Conservation (phyloP, 768 basidiomycete genomes). For the Inosperma sp. region DNA sequence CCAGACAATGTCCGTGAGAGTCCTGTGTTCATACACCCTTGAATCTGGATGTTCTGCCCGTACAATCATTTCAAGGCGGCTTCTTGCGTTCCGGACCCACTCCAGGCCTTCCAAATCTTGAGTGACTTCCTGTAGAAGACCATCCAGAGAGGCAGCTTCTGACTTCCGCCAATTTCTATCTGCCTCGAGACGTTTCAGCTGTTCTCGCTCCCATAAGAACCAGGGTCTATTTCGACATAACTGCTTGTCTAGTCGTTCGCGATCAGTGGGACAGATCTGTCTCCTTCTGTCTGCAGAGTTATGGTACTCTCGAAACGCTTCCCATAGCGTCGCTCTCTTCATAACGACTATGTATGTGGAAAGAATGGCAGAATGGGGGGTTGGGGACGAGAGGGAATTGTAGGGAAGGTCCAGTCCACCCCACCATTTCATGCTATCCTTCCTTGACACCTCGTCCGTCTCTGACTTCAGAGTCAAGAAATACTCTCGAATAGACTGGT, state of each 20-base stretch:
- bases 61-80: background rate
- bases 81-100: background rate
- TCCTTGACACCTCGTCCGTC: background rate
- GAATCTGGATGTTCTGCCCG: background rate
- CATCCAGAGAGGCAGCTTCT: background rate
- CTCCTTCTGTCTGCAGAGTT: constrained; percentile 1
- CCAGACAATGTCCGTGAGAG: background rate
- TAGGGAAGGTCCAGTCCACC: background rate
- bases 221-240: background rate
- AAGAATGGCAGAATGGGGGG: background rate
- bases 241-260: background rate
- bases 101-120: background rate
- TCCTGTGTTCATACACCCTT: background rate
- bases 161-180: constrained; percentile 4
- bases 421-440: constrained; percentile 1
- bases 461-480: background rate
- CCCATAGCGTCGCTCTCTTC: background rate
- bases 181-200: background rate
- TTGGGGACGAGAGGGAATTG: background rate
- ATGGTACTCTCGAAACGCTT: background rate
- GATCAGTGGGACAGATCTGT: background rate
- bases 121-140: background rate
- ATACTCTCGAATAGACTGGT: constrained; percentile 5
- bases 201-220: background rate
- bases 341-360: background rate